These are phyloP conservation scores for Ocimum tenuiflorum DNA, from an alignment of 257 asterid genomes.

Conservation along the genomic window DNA sequence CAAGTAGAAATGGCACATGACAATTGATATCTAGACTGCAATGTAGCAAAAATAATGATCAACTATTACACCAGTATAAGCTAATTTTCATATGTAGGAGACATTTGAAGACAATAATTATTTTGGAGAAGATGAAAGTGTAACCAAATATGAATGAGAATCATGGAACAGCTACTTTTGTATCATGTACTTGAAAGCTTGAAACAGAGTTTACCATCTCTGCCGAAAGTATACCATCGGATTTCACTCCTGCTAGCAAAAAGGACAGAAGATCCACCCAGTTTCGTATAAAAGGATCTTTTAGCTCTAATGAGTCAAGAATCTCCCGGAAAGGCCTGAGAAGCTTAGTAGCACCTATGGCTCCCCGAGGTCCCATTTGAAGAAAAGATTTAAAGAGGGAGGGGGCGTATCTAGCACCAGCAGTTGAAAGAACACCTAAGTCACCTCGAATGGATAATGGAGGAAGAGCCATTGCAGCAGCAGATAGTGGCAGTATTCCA, in stretches of 20 bases:
- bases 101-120: too few species aligned
- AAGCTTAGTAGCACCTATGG: constrained; percentile 83
- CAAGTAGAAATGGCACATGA: too few species aligned
- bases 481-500: constrained; percentile 77
- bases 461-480: constrained; percentile 97
- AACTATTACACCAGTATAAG: too few species aligned
- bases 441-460: constrained; percentile 92
- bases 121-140: too few species aligned
- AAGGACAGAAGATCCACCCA: constrained; percentile 94
- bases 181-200: neutral
- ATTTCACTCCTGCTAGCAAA: constrained; percentile 92
- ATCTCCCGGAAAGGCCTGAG: constrained; percentile 77
- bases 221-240: constrained; percentile 87
- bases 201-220: constrained; percentile 59
- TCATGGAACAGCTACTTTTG: neutral
- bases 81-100: too few species aligned
- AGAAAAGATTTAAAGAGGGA: constrained; percentile 79
- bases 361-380: constrained; percentile 95
- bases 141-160: neutral
- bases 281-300: constrained; percentile 75
- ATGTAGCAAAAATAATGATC: too few species aligned
- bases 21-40: too few species aligned
- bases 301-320: constrained; percentile 68
- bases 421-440: constrained; percentile 80
- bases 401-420: constrained; percentile 84